A percentile compares a stretch with the other conserved stretches of the same genome.
These are phyloP conservation scores for Actinidia arguta DNA, from an alignment of 179 eudicot genomes.

Conservation along the genomic window DNA sequence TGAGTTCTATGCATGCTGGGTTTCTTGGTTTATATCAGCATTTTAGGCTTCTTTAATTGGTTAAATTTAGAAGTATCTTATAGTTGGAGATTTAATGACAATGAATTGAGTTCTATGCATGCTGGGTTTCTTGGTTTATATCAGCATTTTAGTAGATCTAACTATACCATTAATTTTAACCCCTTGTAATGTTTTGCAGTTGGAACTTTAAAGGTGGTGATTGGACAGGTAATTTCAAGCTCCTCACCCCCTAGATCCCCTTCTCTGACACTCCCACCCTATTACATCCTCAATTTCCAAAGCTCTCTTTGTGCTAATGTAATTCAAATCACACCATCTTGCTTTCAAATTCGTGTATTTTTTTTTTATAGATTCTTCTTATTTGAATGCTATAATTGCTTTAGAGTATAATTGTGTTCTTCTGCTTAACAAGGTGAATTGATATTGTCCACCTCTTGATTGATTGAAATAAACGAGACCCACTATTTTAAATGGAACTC, in stretches of 20 bases:
- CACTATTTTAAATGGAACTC: too few relatives aligned
- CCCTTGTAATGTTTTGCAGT: constrained; percentile 38
- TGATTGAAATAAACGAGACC: too few relatives aligned
- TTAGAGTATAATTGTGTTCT: too few relatives aligned
- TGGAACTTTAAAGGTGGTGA: constrained; percentile 29
- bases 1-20: not conserved
- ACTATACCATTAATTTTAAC: not conserved
- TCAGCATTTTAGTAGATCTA: not conserved
- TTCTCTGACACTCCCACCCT: too few relatives aligned
- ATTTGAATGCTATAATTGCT: too few relatives aligned
- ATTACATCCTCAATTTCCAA: too few relatives aligned
- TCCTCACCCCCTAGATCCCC: not conserved
- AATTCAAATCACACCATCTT: too few relatives aligned
- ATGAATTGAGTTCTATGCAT: not conserved
- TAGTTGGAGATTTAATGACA: not conserved
- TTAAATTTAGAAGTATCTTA: not conserved
- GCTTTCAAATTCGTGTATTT: too few relatives aligned
- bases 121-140: not conserved
- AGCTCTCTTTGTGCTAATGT: too few relatives aligned
- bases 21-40: not conserved
- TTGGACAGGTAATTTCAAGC: constrained; percentile 52
- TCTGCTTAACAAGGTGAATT: too few relatives aligned
- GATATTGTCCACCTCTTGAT: too few relatives aligned
- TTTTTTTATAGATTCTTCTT: too few relatives aligned
- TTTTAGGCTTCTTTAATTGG: not conserved